phyloP scores from a whole-genome alignment of 2,329 filamentous ascomycete genomes.

The Colletotrichum sp. region DNA sequence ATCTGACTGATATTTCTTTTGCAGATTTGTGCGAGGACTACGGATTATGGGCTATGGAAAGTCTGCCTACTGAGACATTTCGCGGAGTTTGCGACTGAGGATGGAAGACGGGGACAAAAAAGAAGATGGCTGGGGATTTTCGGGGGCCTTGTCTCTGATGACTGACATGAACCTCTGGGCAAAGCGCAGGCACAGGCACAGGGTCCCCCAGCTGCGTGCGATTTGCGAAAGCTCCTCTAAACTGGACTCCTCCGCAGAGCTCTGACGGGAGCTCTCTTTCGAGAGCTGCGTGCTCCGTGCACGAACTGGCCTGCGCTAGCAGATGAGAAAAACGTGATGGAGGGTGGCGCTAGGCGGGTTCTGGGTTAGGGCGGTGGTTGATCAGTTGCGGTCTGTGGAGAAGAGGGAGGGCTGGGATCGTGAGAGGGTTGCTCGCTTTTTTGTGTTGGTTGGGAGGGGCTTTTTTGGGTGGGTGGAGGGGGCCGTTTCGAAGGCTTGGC shows the following conservation, averaged over 20 bases:
- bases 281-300: not conserved
- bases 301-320: not conserved
- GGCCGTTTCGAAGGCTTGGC: not conserved
- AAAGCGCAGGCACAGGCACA: not conserved
- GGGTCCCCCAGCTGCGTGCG: not conserved
- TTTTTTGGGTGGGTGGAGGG: not conserved
- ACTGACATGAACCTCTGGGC: not conserved
- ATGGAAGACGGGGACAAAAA: not conserved
- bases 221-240: not conserved
- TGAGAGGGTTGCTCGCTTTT: not conserved
- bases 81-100: not conserved
- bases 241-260: not conserved
- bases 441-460: not conserved
- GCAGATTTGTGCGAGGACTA: not conserved
- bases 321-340: not conserved
- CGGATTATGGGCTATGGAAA: not conserved
- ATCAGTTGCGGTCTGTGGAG: conserved; percentile 16
- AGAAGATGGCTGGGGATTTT: not conserved
- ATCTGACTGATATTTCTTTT: not conserved
- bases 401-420: not conserved
- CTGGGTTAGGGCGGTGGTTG: not conserved
- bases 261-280: not conserved
- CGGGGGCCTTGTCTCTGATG: not conserved
- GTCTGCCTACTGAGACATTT: not conserved
- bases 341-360: conserved; percentile 4